These are phyloP conservation scores for Flaveria ramosissima DNA, from an alignment of 129 eudicot genomes.

Conservation along the genomic window DNA sequence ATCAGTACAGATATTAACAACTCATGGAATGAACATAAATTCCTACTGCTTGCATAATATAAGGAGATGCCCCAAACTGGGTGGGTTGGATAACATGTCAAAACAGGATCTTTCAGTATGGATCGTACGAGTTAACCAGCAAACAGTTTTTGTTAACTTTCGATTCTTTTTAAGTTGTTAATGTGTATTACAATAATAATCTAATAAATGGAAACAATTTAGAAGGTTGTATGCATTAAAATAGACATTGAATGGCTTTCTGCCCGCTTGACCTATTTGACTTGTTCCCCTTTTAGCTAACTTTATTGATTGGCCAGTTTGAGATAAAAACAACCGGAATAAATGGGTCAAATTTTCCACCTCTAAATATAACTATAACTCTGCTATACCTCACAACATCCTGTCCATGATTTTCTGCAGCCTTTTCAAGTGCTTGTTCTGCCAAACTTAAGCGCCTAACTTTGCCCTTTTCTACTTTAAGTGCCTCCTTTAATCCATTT, in stretches of 20 bases:
- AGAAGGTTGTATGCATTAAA: background rate
- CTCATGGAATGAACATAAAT: background rate
- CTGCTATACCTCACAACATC: slow-evolving; percentile 44
- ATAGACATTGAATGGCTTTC: background rate
- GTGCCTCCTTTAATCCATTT: slow-evolving; percentile 44
- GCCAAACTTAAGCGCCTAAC: slow-evolving; percentile 43
- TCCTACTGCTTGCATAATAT: slow-evolving; percentile 19
- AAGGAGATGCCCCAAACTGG: background rate
- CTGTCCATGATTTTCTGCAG: slow-evolving; percentile 39
- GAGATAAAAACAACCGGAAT: background rate
- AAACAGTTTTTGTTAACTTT: background rate
- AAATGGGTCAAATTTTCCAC: background rate
- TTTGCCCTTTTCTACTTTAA: slow-evolving; percentile 39
- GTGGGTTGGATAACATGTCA: background rate
- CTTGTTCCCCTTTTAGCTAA: background rate
- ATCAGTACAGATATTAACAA: slow-evolving; percentile 11
- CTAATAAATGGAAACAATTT: background rate
- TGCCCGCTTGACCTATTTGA: background rate
- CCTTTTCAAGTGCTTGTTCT: slow-evolving; percentile 47
- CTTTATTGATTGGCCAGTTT: background rate
- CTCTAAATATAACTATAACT: background rate
- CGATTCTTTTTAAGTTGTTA: background rate
- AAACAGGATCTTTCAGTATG: background rate
- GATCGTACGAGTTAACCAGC: background rate
- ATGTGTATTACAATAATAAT: background rate